Base-by-base conservation (phyloP, 805 yeast species). In the Sugiyamaella valdiviana region DNA sequence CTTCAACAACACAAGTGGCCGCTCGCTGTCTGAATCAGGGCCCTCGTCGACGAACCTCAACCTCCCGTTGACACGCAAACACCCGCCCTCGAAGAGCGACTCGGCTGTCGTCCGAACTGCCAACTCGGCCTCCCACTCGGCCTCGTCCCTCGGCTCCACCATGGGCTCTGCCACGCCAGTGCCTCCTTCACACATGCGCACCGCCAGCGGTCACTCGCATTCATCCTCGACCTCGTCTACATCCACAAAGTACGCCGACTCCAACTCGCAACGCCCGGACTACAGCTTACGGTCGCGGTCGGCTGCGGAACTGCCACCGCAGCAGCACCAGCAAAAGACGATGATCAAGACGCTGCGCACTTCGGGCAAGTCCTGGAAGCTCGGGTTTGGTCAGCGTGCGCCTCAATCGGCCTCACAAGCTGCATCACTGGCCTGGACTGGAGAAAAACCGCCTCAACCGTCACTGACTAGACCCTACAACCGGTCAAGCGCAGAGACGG, bases 391-490 rank as follows among this genome's bases (percentile, higher is more conserved):
- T 16, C 35, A 40, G 17, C 32, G 44, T 23, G 44, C 39, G 6
- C 43, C 49, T 2, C 19, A 45, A 16, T 45, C 48, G 7, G 48
- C 56, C 16, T 45, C 51, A 2, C 41, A 49, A 12, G 60, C 63
- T 10, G 63, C 63, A 3, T 48, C 54, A 17, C 44, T 51, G 9
- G 62, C 61, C 3, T 57, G 63, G 63, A 29, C 49, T 20, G 47
- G 35, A 6, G 32, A 42, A 20, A 16, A 36, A 12, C 44, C 36
- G 12, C 48, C 32, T 26, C 45, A 42, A 42, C 36, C 20, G 21
- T 36, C 26, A 35, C 36, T 19, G 40, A n/a, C 37, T 36, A 48
- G 37, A 19, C 14, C 50, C 40, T 22, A 45, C 47, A 21, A 14
- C 29, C 42, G 32, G 15, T 4, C 20, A 17, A 37, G 20, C 39